phyloP scores from a whole-genome alignment of 441 rosid genomes.

The Codiaeum variegatum region DNA sequence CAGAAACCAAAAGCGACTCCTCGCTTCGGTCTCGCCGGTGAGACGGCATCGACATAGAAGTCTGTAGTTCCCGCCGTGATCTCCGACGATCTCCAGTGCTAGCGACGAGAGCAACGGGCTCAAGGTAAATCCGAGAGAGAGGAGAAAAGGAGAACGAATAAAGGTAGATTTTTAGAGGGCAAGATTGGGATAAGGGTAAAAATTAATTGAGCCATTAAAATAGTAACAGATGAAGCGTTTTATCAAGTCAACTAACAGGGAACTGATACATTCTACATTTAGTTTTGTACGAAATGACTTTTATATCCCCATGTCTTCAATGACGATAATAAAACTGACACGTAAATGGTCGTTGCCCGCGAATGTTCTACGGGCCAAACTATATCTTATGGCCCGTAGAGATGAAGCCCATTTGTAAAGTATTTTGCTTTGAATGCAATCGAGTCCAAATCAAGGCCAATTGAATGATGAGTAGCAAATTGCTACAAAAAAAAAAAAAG shows the following conservation, averaged over 20 bases:
- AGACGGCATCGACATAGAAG: slow-evolving; percentile 40
- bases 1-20: slow-evolving; percentile 39
- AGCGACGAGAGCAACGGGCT: slow-evolving; percentile 24
- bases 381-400: not conserved
- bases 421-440: no score
- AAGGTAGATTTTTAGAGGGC: slow-evolving; percentile 31
- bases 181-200: slow-evolving; percentile 35
- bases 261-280: not conserved
- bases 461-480: no score
- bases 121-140: slow-evolving; percentile 16
- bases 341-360: not conserved
- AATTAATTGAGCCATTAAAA: slow-evolving; percentile 31
- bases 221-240: not conserved
- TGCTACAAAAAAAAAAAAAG: no score
- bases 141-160: slow-evolving; percentile 32
- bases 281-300: not conserved
- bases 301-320: not conserved
- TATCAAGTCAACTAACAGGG: not conserved
- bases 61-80: slow-evolving; percentile 19
- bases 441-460: no score
- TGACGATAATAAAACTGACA: slow-evolving; percentile 6
- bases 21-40: slow-evolving; percentile 45
- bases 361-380: not conserved
- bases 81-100: slow-evolving; percentile 32
- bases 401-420: not conserved